A percentile compares a stretch with the other conserved stretches of the same genome.
These are phyloP conservation scores for Nothophoma quercina DNA, from an alignment of 2,329 filamentous ascomycete species.

Conservation along the genomic window DNA sequence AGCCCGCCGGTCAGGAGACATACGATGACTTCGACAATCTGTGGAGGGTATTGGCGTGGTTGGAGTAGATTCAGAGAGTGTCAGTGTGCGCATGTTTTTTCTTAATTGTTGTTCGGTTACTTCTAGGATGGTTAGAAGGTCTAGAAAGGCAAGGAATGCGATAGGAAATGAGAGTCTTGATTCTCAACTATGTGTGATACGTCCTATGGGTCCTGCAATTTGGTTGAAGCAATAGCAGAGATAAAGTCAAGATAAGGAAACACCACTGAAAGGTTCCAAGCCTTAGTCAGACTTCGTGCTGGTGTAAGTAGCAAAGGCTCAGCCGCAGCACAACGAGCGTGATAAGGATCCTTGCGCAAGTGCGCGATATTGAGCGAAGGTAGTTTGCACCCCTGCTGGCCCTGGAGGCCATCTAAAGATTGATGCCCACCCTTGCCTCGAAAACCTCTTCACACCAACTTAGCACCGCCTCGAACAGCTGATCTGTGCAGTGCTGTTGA, in stretches of 20 bases:
- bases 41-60: too few relatives aligned
- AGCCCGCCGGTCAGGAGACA: too few relatives aligned
- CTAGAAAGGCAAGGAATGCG: constrained; percentile 8
- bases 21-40: too few relatives aligned
- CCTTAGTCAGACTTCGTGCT: too few relatives aligned
- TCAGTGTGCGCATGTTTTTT: too few relatives aligned
- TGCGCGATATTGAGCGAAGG: background rate
- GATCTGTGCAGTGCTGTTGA: background rate
- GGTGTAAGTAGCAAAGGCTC: background rate
- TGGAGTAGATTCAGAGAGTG: too few relatives aligned
- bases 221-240: background rate
- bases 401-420: background rate
- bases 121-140: too few relatives aligned
- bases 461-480: background rate
- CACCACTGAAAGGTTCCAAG: background rate
- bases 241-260: background rate
- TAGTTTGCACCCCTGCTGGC: background rate
- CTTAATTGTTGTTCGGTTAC: too few relatives aligned
- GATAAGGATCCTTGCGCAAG: background rate
- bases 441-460: background rate
- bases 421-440: background rate
- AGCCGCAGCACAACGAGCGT: background rate
- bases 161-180: too few relatives aligned
- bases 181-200: background rate
- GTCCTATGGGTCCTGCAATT: background rate